phyloP scores from a whole-genome alignment of 23 red algal genomes.

The Gracilaria domingensis region DNA sequence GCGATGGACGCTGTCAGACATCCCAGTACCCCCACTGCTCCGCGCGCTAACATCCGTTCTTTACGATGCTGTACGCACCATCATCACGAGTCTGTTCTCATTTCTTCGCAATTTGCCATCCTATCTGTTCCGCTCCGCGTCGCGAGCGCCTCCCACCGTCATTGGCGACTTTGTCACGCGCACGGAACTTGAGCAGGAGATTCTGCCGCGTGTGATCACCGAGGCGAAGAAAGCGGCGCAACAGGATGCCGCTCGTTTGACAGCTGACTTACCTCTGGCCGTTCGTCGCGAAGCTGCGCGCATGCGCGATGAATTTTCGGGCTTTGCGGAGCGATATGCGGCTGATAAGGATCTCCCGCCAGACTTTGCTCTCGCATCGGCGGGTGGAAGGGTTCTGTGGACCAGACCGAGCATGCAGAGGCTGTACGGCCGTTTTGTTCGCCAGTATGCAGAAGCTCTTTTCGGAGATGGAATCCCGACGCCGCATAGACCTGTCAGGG shows the following conservation, averaged over 20 bases:
- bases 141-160: not conserved
- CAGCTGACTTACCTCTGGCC: conserved; percentile 27
- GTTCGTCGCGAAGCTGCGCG: conserved; percentile 10
- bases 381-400: conserved; percentile 47
- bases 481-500: conserved; percentile 32
- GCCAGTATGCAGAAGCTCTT: conserved; percentile 49
- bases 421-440: conserved; percentile 37
- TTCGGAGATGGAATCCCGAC: conserved; percentile 19
- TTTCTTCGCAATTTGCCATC: conserved; percentile 4
- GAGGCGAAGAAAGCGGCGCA: conserved; percentile 57
- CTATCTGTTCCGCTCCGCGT: conserved; percentile 1
- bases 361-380: conserved; percentile 79
- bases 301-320: conserved; percentile 31
- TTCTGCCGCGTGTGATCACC: conserved; percentile 33
- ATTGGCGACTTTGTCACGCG: conserved; percentile 42
- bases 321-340: conserved; percentile 67
- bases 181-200: conserved; percentile 26
- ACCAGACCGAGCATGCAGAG: conserved; percentile 46
- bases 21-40: conserved; percentile 24
- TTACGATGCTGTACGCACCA: conserved; percentile 17
- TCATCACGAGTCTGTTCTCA: not conserved
- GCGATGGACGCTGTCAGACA: conserved; percentile 7
- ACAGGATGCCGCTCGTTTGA: conserved; percentile 8
- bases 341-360: conserved; percentile 78
- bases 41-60: conserved; percentile 3